Evolutionary conservation across 805 yeast species (phyloP).

Genomic region (Myxozyma neglecta): DNA sequence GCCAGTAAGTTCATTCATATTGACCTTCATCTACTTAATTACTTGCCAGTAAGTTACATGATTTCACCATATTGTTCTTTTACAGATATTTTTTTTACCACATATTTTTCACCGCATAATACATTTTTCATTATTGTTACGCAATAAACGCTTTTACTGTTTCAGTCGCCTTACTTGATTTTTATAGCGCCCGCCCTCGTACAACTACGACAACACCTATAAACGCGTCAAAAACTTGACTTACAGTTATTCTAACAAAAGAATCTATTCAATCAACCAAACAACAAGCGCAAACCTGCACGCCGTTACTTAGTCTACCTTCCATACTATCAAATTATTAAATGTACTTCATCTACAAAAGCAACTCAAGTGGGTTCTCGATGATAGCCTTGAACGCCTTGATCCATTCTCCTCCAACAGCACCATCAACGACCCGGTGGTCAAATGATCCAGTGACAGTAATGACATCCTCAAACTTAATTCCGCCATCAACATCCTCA

Average conservation of each 20-base stretch:
- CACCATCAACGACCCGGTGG: slow-evolving; percentile 97
- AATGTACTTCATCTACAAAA: slow-evolving; percentile 49
- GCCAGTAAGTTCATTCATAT: no score
- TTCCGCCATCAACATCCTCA: slow-evolving; percentile 90
- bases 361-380: slow-evolving; percentile 94
- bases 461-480: slow-evolving; percentile 87
- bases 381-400: slow-evolving; percentile 85
- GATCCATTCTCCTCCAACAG: slow-evolving; percentile 95
- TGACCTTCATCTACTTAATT: no score
- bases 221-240: not conserved
- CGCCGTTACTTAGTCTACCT: not conserved
- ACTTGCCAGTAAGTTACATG: no score
- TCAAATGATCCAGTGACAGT: slow-evolving; percentile 95
- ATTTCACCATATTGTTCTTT: no score
- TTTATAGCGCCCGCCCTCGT: no score
- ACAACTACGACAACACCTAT: not conserved
- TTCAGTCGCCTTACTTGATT: no score
- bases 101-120: no score
- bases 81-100: no score
- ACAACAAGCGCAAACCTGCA: not conserved
- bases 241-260: not conserved
- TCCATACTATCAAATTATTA: not conserved
- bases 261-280: not conserved
- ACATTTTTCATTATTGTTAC: no score
- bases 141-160: no score